phyloP scores from a whole-genome alignment of 1,284 basidiomycete species.

The Puccinia hordei region DNA sequence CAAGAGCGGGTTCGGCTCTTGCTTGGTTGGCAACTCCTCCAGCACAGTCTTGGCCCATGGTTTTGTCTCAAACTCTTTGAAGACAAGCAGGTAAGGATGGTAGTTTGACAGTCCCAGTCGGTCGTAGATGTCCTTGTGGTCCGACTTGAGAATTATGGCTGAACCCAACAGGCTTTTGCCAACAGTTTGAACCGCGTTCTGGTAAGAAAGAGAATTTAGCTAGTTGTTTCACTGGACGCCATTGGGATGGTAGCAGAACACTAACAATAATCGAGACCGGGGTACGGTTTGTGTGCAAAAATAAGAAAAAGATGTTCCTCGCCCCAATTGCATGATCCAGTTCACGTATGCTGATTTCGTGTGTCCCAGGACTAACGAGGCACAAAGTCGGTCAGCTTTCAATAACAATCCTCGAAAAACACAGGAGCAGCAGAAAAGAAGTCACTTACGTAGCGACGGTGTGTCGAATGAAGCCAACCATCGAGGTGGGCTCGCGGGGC shows the following conservation, averaged over 20 bases:
- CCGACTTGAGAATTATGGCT: slow-evolving; percentile 13
- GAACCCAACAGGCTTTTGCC: slow-evolving; percentile 11
- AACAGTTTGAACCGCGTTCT: slow-evolving; percentile 11
- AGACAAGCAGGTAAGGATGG: slow-evolving; percentile 18
- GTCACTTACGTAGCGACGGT: slow-evolving; percentile 19
- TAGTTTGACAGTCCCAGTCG: neutral
- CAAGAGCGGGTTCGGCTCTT: neutral
- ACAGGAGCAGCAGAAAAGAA: too few species aligned
- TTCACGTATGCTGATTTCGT: slow-evolving; percentile 11
- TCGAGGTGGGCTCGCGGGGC: neutral
- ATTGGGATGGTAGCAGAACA: neutral
- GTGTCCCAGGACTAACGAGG: slow-evolving; percentile 7
- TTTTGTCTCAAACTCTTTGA: neutral
- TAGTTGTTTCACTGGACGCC: neutral
- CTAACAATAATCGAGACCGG: slow-evolving; percentile 7
- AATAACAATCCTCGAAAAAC: neutral
- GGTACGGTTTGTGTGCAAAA: slow-evolving; percentile 29
- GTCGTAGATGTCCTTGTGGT: slow-evolving; percentile 4
- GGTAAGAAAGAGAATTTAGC: neutral
- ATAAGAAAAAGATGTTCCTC: slow-evolving; percentile 40
- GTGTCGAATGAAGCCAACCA: slow-evolving; percentile 2
- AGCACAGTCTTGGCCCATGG: neutral
- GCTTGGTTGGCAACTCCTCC: neutral
- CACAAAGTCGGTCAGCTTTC: neutral
- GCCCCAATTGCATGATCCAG: slow-evolving; percentile 1